Conservation (phyloP, 2,329 filamentous ascomycete species). For the Eutypa lata region DNA sequence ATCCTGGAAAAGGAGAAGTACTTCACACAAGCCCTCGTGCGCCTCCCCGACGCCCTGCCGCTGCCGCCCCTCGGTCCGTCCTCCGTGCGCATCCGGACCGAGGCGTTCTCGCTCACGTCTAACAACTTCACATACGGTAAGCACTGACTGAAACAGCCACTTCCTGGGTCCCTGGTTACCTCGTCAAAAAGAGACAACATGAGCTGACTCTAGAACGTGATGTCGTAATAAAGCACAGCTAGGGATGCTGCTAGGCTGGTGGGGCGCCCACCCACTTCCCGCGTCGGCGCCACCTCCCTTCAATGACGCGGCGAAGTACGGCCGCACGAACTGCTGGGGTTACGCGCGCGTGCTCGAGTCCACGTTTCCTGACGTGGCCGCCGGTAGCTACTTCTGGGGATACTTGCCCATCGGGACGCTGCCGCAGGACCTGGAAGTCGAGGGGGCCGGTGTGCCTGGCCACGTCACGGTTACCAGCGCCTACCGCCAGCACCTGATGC, state of each 20-base stretch:
- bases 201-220: too few species aligned
- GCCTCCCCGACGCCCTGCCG: slow-evolving; percentile 20
- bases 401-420: slow-evolving; percentile 40
- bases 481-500: slow-evolving; percentile 24
- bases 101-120: slow-evolving; percentile 26
- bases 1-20: slow-evolving; percentile 28
- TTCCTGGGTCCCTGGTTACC: too few species aligned
- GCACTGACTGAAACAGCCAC: too few species aligned
- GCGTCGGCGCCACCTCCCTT: slow-evolving; percentile 26
- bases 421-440: slow-evolving; percentile 34
- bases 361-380: slow-evolving; percentile 30
- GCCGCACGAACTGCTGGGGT: slow-evolving; percentile 47
- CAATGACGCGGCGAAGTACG: slow-evolving; percentile 37
- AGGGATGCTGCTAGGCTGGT: slow-evolving; percentile 31
- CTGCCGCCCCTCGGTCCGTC: slow-evolving; percentile 21
- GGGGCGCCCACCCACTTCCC: slow-evolving; percentile 43
- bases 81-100: slow-evolving; percentile 27
- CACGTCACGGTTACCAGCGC: slow-evolving; percentile 36
- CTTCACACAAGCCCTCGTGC: slow-evolving; percentile 24
- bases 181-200: too few species aligned
- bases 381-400: slow-evolving; percentile 37
- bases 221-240: too few species aligned
- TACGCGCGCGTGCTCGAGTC: slow-evolving; percentile 40
- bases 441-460: slow-evolving; percentile 16
- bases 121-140: slow-evolving; percentile 36